These are phyloP conservation scores for Podila horticola DNA, from an alignment of 192 early-diverging fungal species.

Conservation along the genomic window DNA sequence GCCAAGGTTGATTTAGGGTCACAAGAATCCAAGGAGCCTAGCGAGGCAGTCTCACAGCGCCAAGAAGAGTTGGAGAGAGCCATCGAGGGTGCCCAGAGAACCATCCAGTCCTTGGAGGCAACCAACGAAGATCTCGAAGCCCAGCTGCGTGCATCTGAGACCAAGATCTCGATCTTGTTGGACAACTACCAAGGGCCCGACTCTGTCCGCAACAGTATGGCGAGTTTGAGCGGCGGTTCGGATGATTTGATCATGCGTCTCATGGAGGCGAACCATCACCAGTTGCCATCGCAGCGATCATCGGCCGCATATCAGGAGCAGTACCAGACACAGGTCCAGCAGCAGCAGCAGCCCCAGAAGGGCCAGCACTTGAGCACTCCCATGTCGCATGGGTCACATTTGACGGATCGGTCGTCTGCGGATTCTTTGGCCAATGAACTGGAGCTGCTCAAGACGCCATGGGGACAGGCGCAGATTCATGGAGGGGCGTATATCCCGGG, in stretches of 20 bases:
- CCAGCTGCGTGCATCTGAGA: constrained; percentile 32
- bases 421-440: constrained; percentile 49
- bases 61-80: constrained; percentile 40
- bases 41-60: not conserved
- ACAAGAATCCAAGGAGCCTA: not conserved
- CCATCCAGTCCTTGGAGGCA: constrained; percentile 20
- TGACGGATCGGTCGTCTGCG: constrained; percentile 38
- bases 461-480: constrained; percentile 28
- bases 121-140: constrained; percentile 31
- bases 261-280: constrained; percentile 31
- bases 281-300: not conserved
- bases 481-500: constrained; percentile 4
- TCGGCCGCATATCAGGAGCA: not conserved
- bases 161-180: constrained; percentile 46
- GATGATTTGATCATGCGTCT: constrained; percentile 41
- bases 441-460: constrained; percentile 26
- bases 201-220: constrained; percentile 45
- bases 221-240: constrained; percentile 21
- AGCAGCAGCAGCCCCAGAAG: not conserved
- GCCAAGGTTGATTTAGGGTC: not conserved
- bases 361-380: constrained; percentile 9
- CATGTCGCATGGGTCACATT: constrained; percentile 32
- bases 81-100: constrained; percentile 37
- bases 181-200: constrained; percentile 48
- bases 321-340: not conserved